Conservation (phyloP, 1,284 basidiomycete genomes). For the Marasmius fiardii region DNA sequence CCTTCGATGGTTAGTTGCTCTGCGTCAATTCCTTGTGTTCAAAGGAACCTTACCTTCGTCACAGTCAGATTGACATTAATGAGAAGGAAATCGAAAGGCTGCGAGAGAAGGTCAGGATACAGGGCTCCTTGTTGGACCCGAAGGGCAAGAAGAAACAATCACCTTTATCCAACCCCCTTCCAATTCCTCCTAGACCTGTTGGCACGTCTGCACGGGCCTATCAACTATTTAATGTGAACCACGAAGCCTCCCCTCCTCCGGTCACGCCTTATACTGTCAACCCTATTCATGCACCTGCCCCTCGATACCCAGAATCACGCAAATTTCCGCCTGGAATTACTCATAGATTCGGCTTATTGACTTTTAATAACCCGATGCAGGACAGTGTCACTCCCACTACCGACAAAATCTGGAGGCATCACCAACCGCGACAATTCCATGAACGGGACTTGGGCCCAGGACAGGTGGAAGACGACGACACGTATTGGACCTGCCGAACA, state of each 20-base stretch:
- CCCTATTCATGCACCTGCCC: not conserved
- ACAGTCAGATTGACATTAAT: not conserved
- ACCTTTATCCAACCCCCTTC: not conserved
- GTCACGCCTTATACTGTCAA: not conserved
- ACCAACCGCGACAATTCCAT: not conserved
- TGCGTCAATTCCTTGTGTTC: not conserved
- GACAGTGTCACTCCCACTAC: not conserved
- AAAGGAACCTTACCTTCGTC: not conserved
- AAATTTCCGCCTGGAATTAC: not conserved
- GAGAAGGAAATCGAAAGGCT: not conserved
- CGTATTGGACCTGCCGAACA: slow-evolving; percentile 1
- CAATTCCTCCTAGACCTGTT: not conserved
- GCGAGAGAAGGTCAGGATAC: not conserved
- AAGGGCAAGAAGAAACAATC: not conserved
- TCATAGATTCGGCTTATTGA: not conserved
- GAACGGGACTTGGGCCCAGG: not conserved
- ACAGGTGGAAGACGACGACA: not conserved
- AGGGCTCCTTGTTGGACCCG: not conserved
- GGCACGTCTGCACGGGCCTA: not conserved
- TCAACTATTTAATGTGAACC: not conserved
- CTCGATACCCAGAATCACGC: not conserved
- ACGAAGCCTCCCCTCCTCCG: not conserved
- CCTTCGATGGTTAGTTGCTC: slow-evolving; percentile 7
- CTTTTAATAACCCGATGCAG: not conserved
- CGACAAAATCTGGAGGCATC: not conserved